Evolutionary conservation across 179 eudicot species (phyloP), one percentile per base, ranked within the genome.

Genomic region (Sideroxylon spinosum): DNA sequence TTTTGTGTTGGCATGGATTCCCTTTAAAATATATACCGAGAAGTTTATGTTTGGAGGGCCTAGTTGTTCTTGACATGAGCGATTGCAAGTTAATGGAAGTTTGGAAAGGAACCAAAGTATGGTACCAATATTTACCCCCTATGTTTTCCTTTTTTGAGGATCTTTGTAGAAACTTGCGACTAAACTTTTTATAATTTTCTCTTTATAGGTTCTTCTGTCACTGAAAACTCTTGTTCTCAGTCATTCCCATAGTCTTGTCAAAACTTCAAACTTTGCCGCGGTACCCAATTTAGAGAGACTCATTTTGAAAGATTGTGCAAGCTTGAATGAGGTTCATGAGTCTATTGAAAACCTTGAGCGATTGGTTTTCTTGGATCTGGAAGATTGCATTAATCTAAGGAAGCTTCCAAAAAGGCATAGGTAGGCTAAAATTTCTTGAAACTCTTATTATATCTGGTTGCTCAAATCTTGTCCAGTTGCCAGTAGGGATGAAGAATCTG

Each of bases 401-500:
- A 44, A 68, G 55, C 55, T 68, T 44, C 55, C 73, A 9, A 7
- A 7, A 0, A 10, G n/a, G 46, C 16, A 19, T 44, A n/a, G 1
- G 9, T 19, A 26, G 3, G 73, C 55, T 68, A 19, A 46, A 46
- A 46, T 68, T 25, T 37, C 73, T 68, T 68, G 73, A 68, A 68
- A 19, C 0, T 2, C 26, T 68, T 9, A 46, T 44, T 37, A 12
- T 68, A 1, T 68, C 55, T 46, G 73, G 55, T 19, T 46, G 73
- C 73, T 44, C 49, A 77, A 77, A 67, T 17, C 65, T 77, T 28
- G 56, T 28, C 5, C 22, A 26, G 48, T 77, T 77, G 53, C 74
- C 80, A 16, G n/a, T 0, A 17, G 48, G 28, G 16, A 65, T 77
- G 6, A 16, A 23, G 3, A 22, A 68, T 0, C 1, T 77, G 53